Conservation (phyloP, 352 stramenopile genomes). For the Peronospora tabacina region DNA sequence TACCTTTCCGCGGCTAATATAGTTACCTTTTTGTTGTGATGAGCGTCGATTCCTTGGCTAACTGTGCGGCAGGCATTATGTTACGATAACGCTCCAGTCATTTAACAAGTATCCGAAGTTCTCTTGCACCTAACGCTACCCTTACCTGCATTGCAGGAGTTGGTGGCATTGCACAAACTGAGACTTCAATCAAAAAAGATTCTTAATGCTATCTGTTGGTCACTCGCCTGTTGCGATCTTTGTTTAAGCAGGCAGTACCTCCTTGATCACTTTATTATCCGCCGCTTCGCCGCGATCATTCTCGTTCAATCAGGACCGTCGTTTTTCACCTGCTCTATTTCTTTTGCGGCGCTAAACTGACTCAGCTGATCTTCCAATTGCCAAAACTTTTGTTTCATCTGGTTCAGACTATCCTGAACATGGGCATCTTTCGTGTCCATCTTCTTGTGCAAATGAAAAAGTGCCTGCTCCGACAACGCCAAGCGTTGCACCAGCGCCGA, state of each 20-base stretch:
- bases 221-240: neutral
- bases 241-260: neutral
- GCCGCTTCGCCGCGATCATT: constrained; percentile 1
- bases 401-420: constrained; percentile 29
- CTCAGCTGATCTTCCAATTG: constrained; percentile 34
- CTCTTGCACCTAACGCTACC: constrained; percentile 50
- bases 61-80: too few species aligned
- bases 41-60: too few species aligned
- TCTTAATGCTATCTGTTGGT: neutral
- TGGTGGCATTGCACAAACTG: neutral
- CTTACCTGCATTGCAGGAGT: constrained; percentile 51
- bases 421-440: constrained; percentile 32
- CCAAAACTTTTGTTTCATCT: constrained; percentile 41
- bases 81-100: too few species aligned
- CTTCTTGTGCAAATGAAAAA: constrained; percentile 57
- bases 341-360: constrained; percentile 16
- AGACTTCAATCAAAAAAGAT: too few species aligned
- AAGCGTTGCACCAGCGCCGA: constrained; percentile 45
- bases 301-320: neutral
- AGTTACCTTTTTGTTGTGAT: too few species aligned
- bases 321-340: constrained; percentile 2
- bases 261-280: neutral
- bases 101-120: constrained; percentile 37
- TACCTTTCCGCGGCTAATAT: too few species aligned
- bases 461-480: constrained; percentile 51